Base-by-base conservation (phyloP, 805 yeast species). In the Candida insectalens region DNA sequence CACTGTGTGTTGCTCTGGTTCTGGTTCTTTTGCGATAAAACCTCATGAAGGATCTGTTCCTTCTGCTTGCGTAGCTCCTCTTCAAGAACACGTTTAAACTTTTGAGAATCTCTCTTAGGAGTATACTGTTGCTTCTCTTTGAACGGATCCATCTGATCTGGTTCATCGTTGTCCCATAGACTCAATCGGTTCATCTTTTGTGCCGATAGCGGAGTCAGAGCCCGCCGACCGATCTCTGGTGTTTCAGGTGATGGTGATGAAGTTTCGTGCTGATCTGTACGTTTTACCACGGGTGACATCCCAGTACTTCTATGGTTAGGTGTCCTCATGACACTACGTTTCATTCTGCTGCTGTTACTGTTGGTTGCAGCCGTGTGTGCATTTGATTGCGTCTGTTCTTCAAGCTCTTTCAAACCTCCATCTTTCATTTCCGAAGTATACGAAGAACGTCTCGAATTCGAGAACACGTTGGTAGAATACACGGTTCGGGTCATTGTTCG, bases 141-240 rank as follows among this genome's bases (percentile, higher is more conserved):
- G 29, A 35, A 17, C 22, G n/a, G 29, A 23, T 5, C 28, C 18
- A 12, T 27, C 18, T 14, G 16, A 7, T 13, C 29, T 16, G 13
- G 13, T 17, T 27, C 29, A 6, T 27, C 16, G 29, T 27, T 14
- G n/a, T 27, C 29, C 29, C 29, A 27, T 9, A 27, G 6, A 27
- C 16, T 16, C 10, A 27, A 27, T 18, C 22, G 6, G 31, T 28
- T 36, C 25, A 15, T 38, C 38, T 37, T 38, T 1, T 37, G 32
- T 22, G 43, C 47, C 12, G 53, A 48, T 20, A 45, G 33, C 2
- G 50, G 50, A 4, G 47, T 40, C 21, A 37, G 18, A 3, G 49
- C 43, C 26, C 34, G 42, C 27, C 59, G 38, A 3, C 38, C 49
- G 16, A 35, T 36, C 34, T 54, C 59, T 5, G 56, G 54, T 2